Percentiles rank a stretch among this genome's conserved stretches.
Evolutionary conservation across 345 rosid species (phyloP).

Genomic region (Eucalyptus pauciflora): DNA sequence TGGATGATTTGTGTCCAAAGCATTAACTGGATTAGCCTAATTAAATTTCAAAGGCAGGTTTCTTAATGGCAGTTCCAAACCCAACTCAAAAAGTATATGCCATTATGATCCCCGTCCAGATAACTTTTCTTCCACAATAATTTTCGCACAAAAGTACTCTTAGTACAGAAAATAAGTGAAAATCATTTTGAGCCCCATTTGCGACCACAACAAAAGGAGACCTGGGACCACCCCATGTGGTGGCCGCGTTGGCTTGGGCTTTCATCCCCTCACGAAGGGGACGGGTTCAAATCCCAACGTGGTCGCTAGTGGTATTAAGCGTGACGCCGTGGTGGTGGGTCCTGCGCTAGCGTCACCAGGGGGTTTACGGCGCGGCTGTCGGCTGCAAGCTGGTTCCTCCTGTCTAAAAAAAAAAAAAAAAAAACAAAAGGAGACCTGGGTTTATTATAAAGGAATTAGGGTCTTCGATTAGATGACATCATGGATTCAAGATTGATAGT

Average conservation of each 20-base stretch:
- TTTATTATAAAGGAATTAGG: not conserved
- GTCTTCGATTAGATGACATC: not conserved
- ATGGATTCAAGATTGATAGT: not conserved
- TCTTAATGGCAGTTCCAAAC: not conserved
- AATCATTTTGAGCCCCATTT: too few species aligned
- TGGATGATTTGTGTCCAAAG: not conserved
- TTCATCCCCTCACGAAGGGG: too few species aligned
- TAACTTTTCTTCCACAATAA: not conserved
- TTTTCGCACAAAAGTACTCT: not conserved
- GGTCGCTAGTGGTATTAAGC: too few species aligned
- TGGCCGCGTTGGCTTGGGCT: too few species aligned
- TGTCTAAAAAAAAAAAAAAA: too few species aligned
- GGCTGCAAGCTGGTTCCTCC: too few species aligned
- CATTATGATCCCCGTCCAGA: not conserved
- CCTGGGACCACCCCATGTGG: not conserved
- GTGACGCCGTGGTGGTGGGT: too few species aligned
- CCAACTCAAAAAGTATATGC: not conserved
- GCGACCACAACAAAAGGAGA: not conserved
- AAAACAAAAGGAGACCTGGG: not conserved
- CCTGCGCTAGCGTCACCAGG: too few species aligned
- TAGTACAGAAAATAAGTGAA: too few species aligned
- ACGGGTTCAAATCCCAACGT: too few species aligned
- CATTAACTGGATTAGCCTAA: not conserved
- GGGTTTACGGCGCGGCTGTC: too few species aligned
- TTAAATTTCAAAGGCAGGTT: not conserved